These are phyloP conservation scores for Starmera pachycereana DNA, from an alignment of 805 yeast species.

Conservation along the genomic window DNA sequence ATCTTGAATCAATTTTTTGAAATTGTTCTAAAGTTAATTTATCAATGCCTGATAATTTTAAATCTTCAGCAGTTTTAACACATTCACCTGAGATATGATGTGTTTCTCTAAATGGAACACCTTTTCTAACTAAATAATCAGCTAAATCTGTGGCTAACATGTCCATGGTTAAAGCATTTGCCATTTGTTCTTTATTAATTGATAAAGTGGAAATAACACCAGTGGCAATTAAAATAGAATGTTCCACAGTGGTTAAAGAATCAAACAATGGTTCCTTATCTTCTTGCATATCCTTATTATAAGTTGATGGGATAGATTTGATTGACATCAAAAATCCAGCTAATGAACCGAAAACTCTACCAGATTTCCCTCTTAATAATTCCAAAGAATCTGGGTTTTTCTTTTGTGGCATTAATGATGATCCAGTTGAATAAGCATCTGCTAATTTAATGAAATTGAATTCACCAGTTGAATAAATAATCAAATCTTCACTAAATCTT, in stretches of 20 bases:
- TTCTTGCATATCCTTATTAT: constrained; percentile 97
- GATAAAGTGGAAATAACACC: constrained; percentile 87
- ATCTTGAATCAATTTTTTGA: constrained; percentile 69
- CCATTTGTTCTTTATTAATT: constrained; percentile 70
- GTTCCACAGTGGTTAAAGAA: constrained; percentile 80
- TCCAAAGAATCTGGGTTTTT: constrained; percentile 96
- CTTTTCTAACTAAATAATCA: constrained; percentile 92
- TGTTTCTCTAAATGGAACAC: constrained; percentile 98
- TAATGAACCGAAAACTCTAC: constrained; percentile 91
- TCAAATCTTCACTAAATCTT: constrained; percentile 87
- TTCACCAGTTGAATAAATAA: constrained; percentile 94
- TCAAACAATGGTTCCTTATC: constrained; percentile 99
- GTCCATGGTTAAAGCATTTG: constrained; percentile 88
- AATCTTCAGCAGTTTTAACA: constrained; percentile 82
- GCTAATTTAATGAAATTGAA: constrained; percentile 90
- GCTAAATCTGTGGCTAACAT: constrained; percentile 99
- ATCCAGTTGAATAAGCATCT: constrained; percentile 97
- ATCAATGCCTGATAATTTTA: constrained; percentile 74
- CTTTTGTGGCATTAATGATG: constrained; percentile 98
- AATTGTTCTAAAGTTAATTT: constrained; percentile 70
- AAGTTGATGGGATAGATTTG: constrained; percentile 96
- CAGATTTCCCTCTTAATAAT: constrained; percentile 91
- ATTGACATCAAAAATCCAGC: constrained; percentile 94
- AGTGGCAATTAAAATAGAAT: constrained; percentile 87
- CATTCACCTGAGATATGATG: constrained; percentile 98